Evolutionary conservation across 371 early-diverging fungal species (phyloP).

Genomic region (Rhizopus arrhizus): DNA sequence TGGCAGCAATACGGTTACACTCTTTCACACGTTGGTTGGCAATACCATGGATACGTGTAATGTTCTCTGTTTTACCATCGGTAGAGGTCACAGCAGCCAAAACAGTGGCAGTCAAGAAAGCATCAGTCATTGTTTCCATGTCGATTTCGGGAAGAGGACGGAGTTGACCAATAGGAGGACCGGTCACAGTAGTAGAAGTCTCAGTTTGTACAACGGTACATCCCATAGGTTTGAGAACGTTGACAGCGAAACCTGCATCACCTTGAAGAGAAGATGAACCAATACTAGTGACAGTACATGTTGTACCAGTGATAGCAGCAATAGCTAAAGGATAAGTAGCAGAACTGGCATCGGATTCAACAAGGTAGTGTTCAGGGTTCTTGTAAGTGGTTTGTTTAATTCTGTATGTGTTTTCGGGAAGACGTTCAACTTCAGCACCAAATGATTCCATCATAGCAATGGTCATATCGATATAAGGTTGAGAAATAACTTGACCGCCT

Average conservation of each 20-base stretch:
- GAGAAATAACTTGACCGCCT: constrained; percentile 94
- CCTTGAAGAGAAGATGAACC: constrained; percentile 89
- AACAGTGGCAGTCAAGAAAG: constrained; percentile 94
- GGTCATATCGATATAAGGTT: constrained; percentile 98
- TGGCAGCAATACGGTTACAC: constrained; percentile 95
- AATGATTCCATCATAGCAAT: constrained; percentile 96
- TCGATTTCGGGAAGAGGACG: constrained; percentile 82
- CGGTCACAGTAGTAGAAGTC: constrained; percentile 87
- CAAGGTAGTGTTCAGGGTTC: constrained; percentile 82
- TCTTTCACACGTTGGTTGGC: constrained; percentile 98
- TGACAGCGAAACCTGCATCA: constrained; percentile 89
- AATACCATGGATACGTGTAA: constrained; percentile 90
- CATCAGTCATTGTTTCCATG: constrained; percentile 98
- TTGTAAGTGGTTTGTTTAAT: constrained; percentile 78
- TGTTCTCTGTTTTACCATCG: constrained; percentile 51
- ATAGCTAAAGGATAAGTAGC: constrained; percentile 97
- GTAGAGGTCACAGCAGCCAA: constrained; percentile 85
- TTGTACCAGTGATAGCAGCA: constrained; percentile 94
- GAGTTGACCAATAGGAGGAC: constrained; percentile 77
- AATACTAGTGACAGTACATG: constrained; percentile 89
- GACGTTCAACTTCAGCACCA: constrained; percentile 79
- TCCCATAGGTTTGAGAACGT: constrained; percentile 94
- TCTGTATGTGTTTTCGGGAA: constrained; percentile 78
- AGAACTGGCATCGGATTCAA: constrained; percentile 96
- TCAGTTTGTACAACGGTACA: constrained; percentile 84